phyloP scores from a whole-genome alignment of 768 basidiomycete species.

The Termitomyces sp. region DNA sequence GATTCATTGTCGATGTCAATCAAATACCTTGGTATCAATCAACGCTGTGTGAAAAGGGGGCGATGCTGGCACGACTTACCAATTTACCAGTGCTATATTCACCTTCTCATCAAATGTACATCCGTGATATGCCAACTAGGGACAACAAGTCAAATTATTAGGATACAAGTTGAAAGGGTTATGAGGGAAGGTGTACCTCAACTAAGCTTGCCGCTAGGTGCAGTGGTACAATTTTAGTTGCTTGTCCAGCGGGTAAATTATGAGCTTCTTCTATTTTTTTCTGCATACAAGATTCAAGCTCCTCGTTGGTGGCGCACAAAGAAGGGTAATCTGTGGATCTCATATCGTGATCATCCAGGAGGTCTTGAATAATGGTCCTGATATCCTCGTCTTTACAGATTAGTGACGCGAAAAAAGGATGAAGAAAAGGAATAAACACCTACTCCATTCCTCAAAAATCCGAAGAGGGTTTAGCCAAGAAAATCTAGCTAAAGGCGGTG shows the following conservation, averaged over 20 bases:
- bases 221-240: conserved; percentile 1
- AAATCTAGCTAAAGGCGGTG: not conserved
- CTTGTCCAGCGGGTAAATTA: not conserved
- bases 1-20: conserved; percentile 5
- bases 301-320: conserved; percentile 1
- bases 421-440: not conserved
- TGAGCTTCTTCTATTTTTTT: not conserved
- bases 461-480: not conserved
- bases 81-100: conserved; percentile 13
- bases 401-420: not conserved
- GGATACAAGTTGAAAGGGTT: too few species aligned
- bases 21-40: conserved; percentile 9
- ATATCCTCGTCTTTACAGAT: not conserved
- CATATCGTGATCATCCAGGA: not conserved
- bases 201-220: conserved; percentile 5
- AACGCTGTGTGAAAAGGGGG: too few species aligned
- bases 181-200: not conserved
- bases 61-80: conserved; percentile 10
- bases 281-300: conserved; percentile 6
- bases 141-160: too few species aligned
- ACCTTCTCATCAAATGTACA: conserved; percentile 12
- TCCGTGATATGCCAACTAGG: conserved; percentile 11
- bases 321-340: not conserved
- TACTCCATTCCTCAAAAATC: not conserved
- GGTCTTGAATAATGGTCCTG: not conserved